phyloP scores from a whole-genome alignment of 345 rosid species.

The Acer saccharum region DNA sequence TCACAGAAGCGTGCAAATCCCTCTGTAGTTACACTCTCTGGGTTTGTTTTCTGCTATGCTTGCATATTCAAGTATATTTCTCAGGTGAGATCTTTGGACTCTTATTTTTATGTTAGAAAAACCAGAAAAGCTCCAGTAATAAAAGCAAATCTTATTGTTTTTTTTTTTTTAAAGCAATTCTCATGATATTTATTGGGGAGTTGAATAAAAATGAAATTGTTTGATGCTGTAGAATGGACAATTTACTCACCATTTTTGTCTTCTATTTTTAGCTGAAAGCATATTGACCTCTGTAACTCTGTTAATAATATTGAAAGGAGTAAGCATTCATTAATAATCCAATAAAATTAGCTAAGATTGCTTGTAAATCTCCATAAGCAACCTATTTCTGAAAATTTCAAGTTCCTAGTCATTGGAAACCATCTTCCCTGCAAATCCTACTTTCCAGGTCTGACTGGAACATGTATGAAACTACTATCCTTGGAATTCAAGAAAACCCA shows the following conservation, averaged over 20 bases:
- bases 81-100: constrained; percentile 59
- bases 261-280: not conserved
- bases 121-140: not conserved
- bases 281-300: not conserved
- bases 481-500: not conserved
- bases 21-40: constrained; percentile 87
- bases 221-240: not conserved
- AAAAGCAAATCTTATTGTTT: too few species aligned
- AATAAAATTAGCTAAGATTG: not conserved
- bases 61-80: constrained; percentile 90
- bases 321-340: not conserved
- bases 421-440: not conserved
- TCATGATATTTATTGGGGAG: not conserved
- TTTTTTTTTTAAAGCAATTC: not conserved
- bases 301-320: not conserved
- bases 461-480: not conserved
- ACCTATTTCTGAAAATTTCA: too few species aligned
- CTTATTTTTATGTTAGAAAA: not conserved
- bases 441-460: not conserved
- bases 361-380: too few species aligned
- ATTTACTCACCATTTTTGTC: not conserved
- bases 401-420: not conserved
- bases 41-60: constrained; percentile 94
- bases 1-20: constrained; percentile 95
- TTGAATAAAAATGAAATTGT: constrained; percentile 1